Base-by-base conservation (phyloP, 2,329 filamentous ascomycete genomes). In the Raffaelea arxii region DNA sequence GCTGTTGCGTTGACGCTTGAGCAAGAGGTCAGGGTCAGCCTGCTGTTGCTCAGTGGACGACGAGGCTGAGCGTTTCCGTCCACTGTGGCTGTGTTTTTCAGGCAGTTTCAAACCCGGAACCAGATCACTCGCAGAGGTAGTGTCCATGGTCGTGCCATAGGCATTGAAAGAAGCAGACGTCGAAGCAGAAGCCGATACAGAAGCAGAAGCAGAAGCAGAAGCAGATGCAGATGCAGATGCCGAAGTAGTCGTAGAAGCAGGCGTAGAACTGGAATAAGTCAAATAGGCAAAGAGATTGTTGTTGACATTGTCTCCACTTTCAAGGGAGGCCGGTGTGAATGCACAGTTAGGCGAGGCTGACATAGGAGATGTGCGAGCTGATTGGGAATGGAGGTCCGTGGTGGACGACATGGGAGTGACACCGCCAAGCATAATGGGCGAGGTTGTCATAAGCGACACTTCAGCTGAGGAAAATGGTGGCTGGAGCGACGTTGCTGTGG, bases 1-100 rank as follows among this genome's bases (percentile, higher is more conserved):
- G 27, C 76, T 82, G 62, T 83, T 82, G 51, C 74, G 72, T 50
- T 72, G 70, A 21, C 79, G 75, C 61, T 80, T 82, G 45, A 59
- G 46, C 2, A 60, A 16, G 9, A 59, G 42, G 27, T 58, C 55
- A 3, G 51, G 47, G 37, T 61, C 57, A 21, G 54, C 30, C 36
- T 5, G 43, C 4, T 27, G 36, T 25, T 14, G n/a, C n/a, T 9
- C 19, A 23, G 22, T 10, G 10, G 22, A 41, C 12, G 18, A 30
- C 22, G 36, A 41, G 14, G 25, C 36, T 41, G 23, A 36, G 25
- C 2, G 18, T 21, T 22, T 25, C 16, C 16, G 4, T 25, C 11
- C 14, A 12, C 18, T 16, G 21, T 18, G 35, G 35, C 37, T 41
- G 30, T n/a, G 4, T 12, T 23, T 11, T 27, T 16, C 12, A 11